A percentile compares a stretch with the other conserved stretches of the same genome.
These are phyloP conservation scores for Globisporangium acanthophoron DNA, from an alignment of 352 stramenopile species.

Conservation along the genomic window DNA sequence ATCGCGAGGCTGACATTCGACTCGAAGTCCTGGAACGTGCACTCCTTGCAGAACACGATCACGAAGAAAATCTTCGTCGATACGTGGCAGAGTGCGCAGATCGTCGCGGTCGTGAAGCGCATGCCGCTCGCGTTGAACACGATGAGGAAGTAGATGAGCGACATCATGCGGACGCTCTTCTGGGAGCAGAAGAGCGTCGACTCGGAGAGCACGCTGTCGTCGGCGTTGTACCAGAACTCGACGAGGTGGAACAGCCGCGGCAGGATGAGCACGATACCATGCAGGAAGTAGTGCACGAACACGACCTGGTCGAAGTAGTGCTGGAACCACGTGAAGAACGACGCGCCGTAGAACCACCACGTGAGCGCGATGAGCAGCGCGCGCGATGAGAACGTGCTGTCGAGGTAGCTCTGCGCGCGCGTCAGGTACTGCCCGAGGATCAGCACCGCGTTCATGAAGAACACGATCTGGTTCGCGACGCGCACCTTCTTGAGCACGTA, in stretches of 20 bases:
- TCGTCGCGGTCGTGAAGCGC: constrained; percentile 54
- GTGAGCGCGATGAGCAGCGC: constrained; percentile 32
- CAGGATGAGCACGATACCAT: constrained; percentile 41
- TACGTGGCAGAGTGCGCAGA: constrained; percentile 42
- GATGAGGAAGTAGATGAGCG: constrained; percentile 49
- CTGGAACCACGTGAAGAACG: constrained; percentile 38
- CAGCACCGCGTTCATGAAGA: constrained; percentile 38
- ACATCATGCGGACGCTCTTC: constrained; percentile 48
- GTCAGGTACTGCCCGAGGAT: constrained; percentile 45
- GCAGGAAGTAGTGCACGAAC: constrained; percentile 41
- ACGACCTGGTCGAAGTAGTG: constrained; percentile 44
- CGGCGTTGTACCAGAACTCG: constrained; percentile 19
- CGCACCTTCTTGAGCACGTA: constrained; percentile 70
- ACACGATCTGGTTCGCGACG: constrained; percentile 39
- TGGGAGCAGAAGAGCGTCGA: constrained; percentile 47
- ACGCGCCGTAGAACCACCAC: constrained; percentile 33
- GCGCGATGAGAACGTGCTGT: constrained; percentile 37
- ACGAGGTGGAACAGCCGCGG: constrained; percentile 42
- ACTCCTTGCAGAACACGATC: constrained; percentile 42
- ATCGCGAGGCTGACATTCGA: constrained; percentile 43
- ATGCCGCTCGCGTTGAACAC: constrained; percentile 62
- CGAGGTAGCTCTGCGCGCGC: constrained; percentile 17
- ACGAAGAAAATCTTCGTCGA: constrained; percentile 42
- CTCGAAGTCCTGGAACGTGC: constrained; percentile 45
- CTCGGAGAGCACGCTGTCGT: constrained; percentile 13